Base-by-base conservation (phyloP, 768 basidiomycete species). In the Cyclocybe aegerita region DNA sequence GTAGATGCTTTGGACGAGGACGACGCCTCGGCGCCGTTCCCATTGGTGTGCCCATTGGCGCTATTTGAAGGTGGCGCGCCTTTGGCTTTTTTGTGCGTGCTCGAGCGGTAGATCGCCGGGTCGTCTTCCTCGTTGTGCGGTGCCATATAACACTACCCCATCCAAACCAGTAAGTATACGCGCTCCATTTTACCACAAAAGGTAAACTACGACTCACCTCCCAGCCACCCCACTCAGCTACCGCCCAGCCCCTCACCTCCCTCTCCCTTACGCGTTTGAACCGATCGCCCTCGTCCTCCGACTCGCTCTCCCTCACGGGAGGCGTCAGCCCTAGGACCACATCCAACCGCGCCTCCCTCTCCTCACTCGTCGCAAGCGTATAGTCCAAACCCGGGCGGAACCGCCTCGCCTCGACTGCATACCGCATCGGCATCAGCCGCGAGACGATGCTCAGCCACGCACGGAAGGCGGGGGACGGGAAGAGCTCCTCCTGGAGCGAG, bases 301-400 rank as follows among this genome's bases (percentile, higher is more conserved):
- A 53, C 23, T 58, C 54, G 37, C 31, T 61, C 54, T 69, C 67
- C 46, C 59, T 62, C 23, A 74, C 71, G 56, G 80, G 74, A 29
- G 93, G 93, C 10, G 93, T 98, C 55, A 96, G 68, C 2, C 90
- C 91, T 10, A 98, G 78, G 49, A 90, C 86, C 16, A 90, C 84
- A 65, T 98, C 96, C 58, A 98, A 68, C 54, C 90, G 73, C 46
- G 87, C 83, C 64, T 93, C 91, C 44, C 73, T 83, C 58, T 86
- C 85, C 59, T 93, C 87, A 60, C 87, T 88, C 59, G 90, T 89
- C 44, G 96, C 96, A 2, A 98, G 81, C 38, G 94, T 95, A 65
- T 98, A 98, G 66, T 97, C 96, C 58, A 98, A 71, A 1, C 94
- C 96, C 0, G 93, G 92, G 51, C 95, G 74, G 69, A 98, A 95